Conservation (phyloP, 176 grass and related monocot genomes). For the Juncus effusus region DNA sequence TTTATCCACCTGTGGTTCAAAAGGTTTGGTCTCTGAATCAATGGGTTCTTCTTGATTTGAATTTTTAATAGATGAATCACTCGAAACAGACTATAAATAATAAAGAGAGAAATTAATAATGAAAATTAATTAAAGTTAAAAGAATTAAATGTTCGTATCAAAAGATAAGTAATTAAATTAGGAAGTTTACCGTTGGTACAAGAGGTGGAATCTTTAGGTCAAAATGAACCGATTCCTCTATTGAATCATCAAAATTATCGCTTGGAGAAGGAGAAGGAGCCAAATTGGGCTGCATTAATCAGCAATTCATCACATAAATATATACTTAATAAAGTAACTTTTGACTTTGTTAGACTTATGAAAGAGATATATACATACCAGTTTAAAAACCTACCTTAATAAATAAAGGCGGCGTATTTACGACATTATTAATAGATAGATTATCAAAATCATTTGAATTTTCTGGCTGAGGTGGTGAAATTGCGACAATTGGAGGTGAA, state of each 20-base stretch:
- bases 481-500: not conserved
- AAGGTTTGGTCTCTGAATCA: conserved; percentile 10
- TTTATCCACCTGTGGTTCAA: conserved; percentile 35
- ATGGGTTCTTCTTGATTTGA: conserved; percentile 12
- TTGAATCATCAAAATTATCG: conserved; percentile 44
- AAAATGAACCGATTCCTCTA: conserved; percentile 30
- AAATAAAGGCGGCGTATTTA: not conserved
- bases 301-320: conserved; percentile 3
- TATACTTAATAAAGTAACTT: not conserved
- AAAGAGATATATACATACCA: not conserved
- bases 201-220: conserved; percentile 27
- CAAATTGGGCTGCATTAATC: conserved; percentile 38
- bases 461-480: not conserved
- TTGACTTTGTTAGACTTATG: not conserved
- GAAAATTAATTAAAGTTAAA: not conserved
- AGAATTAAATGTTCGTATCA: not conserved
- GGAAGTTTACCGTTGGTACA: conserved; percentile 41
- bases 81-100: conserved; percentile 48
- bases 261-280: conserved; percentile 30
- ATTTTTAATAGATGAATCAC: conserved; percentile 27
- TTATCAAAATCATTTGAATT: not conserved
- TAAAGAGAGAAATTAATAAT: conserved; percentile 6
- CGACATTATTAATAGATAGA: not conserved
- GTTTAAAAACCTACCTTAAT: not conserved
- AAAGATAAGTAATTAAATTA: not conserved